phyloP scores from a whole-genome alignment of 495 filamentous ascomycete species.

The Terfezia claveryi region DNA sequence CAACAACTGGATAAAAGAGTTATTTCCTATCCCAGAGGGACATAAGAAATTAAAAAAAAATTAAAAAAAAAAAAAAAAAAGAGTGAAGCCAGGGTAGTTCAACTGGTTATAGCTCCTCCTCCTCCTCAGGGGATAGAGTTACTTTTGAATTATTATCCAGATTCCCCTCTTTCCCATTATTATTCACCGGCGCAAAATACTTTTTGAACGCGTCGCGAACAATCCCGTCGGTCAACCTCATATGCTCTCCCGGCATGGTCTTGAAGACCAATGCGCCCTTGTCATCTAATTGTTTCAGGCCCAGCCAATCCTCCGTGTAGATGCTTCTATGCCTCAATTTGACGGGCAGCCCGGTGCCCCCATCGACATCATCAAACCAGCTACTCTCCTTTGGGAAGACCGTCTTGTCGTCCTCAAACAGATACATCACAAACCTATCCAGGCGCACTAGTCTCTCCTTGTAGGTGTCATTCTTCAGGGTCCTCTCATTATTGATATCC shows the following conservation, averaged over 20 bases:
- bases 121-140: no score
- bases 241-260: slow-evolving; percentile 52
- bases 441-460: slow-evolving; percentile 44
- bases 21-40: no score
- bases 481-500: slow-evolving; percentile 92
- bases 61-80: no score
- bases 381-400: slow-evolving; percentile 78
- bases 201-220: slow-evolving; percentile 44
- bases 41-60: no score
- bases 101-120: not conserved
- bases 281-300: slow-evolving; percentile 58
- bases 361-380: slow-evolving; percentile 79
- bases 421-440: slow-evolving; percentile 66
- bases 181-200: slow-evolving; percentile 26
- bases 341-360: slow-evolving; percentile 36
- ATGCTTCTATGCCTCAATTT: slow-evolving; percentile 46
- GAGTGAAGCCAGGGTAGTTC: not conserved
- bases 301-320: slow-evolving; percentile 88
- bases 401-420: slow-evolving; percentile 71
- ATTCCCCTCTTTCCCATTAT: no score
- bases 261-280: slow-evolving; percentile 57
- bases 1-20: no score
- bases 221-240: slow-evolving; percentile 49
- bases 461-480: slow-evolving; percentile 50
- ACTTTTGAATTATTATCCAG: no score